Conservation (phyloP, 768 basidiomycete species). For the Daedaleopsis nitida region DNA sequence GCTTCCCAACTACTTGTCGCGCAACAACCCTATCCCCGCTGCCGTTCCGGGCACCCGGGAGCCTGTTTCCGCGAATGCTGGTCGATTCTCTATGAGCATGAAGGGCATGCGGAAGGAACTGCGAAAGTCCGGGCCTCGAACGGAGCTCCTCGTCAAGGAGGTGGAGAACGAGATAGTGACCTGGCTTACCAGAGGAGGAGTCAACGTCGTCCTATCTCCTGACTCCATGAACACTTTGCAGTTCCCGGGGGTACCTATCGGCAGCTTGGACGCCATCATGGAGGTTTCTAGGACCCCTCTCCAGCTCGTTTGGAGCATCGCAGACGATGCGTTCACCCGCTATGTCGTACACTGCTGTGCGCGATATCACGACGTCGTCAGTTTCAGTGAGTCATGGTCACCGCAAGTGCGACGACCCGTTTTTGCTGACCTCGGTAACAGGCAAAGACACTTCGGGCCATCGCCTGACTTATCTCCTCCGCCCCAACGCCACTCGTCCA, state of each 20-base stretch:
- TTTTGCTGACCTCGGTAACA: conserved; percentile 18
- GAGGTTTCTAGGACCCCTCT: conserved; percentile 68
- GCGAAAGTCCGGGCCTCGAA: conserved; percentile 59
- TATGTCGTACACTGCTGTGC: conserved; percentile 85
- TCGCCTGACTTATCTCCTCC: conserved; percentile 77
- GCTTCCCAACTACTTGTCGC: conserved; percentile 68
- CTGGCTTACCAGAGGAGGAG: conserved; percentile 63
- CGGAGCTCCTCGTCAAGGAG: conserved; percentile 64
- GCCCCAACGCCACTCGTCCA: conserved; percentile 71
- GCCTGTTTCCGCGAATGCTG: conserved; percentile 63
- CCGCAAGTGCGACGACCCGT: neutral
- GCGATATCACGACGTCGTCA: conserved; percentile 76
- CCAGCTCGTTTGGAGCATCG: conserved; percentile 73
- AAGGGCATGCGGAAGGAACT: conserved; percentile 75
- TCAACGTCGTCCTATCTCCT: conserved; percentile 49
- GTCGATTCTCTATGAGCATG: conserved; percentile 74
- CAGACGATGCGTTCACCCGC: conserved; percentile 71
- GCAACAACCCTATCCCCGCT: conserved; percentile 55
- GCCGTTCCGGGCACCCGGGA: conserved; percentile 42
- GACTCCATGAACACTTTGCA: conserved; percentile 35
- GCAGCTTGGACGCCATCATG: conserved; percentile 53
- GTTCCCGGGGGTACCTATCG: conserved; percentile 50
- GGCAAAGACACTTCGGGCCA: conserved; percentile 58
- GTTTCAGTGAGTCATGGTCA: conserved; percentile 64
- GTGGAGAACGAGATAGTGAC: conserved; percentile 62